Evolutionary conservation across 2,329 filamentous ascomycete genomes (phyloP).

Genomic region (Lasiodiplodia hormozganensis): DNA sequence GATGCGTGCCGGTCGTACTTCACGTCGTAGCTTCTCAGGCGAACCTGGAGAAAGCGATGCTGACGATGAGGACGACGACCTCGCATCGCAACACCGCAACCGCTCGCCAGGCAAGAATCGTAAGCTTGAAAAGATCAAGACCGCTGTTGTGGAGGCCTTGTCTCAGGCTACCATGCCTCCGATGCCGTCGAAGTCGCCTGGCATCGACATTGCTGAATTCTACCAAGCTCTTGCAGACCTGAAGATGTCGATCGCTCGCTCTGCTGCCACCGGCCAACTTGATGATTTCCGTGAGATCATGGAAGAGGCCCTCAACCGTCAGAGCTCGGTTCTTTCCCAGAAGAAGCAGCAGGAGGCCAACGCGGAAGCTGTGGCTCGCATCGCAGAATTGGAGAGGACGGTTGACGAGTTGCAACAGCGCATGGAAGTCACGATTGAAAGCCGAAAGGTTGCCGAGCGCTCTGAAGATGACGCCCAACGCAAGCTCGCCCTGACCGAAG

Average conservation of each 20-base stretch:
- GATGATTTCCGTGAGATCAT: slow-evolving; percentile 50
- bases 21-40: slow-evolving; percentile 71
- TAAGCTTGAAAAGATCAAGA: slow-evolving; percentile 78
- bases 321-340: slow-evolving; percentile 40
- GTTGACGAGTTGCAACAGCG: slow-evolving; percentile 43
- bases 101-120: slow-evolving; percentile 80
- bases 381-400: slow-evolving; percentile 45
- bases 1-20: slow-evolving; percentile 59
- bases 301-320: slow-evolving; percentile 46
- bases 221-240: slow-evolving; percentile 57
- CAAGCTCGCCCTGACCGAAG: slow-evolving; percentile 57
- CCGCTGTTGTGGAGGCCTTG: slow-evolving; percentile 64
- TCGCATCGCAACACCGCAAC: slow-evolving; percentile 65
- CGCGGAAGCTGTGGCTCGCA: slow-evolving; percentile 42
- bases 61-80: slow-evolving; percentile 87
- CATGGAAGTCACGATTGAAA: slow-evolving; percentile 50
- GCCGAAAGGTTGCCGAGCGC: slow-evolving; percentile 51
- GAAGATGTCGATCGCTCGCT: slow-evolving; percentile 56
- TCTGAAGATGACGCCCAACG: slow-evolving; percentile 53
- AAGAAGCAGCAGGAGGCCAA: slow-evolving; percentile 41
- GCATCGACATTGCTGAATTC: slow-evolving; percentile 49
- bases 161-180: slow-evolving; percentile 15
- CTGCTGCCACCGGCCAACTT: slow-evolving; percentile 53
- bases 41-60: slow-evolving; percentile 84
- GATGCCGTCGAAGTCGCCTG: slow-evolving; percentile 10